Percentiles rank a stretch among this genome's conserved stretches.
Evolutionary conservation across 192 early-diverging fungal species (phyloP).

Genomic region (Umbelopsis ramanniana): DNA sequence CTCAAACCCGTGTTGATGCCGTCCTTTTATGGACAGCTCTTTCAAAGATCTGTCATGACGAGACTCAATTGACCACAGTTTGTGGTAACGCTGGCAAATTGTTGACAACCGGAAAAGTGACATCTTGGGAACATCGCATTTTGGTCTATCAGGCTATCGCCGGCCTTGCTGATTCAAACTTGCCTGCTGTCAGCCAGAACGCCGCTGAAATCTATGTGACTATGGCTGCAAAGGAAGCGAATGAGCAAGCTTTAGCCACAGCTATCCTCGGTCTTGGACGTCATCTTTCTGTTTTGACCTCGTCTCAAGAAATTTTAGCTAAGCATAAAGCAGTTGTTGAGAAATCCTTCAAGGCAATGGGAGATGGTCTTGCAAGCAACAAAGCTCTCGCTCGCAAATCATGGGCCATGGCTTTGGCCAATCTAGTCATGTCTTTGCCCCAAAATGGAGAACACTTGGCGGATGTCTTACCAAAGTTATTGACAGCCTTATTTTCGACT

Average conservation of each 20-base stretch:
- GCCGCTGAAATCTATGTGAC: constrained; percentile 65
- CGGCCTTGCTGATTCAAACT: constrained; percentile 36
- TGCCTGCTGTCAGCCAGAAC: constrained; percentile 48
- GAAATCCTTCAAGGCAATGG: constrained; percentile 51
- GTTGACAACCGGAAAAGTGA: constrained; percentile 57
- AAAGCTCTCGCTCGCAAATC: constrained; percentile 65
- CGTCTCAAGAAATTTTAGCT: constrained; percentile 41
- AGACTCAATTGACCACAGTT: constrained; percentile 59
- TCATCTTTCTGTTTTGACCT: constrained; percentile 57
- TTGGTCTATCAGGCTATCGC: constrained; percentile 62
- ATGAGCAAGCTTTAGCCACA: constrained; percentile 66
- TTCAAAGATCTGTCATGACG: constrained; percentile 47
- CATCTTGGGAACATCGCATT: constrained; percentile 71
- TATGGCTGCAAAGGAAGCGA: constrained; percentile 79
- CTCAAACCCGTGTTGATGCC: constrained; percentile 58
- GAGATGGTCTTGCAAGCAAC: constrained; percentile 62
- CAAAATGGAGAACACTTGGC: constrained; percentile 22
- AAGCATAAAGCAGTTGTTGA: constrained; percentile 39
- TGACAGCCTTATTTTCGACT: constrained; percentile 51
- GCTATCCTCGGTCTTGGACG: constrained; percentile 63
- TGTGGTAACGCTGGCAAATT: constrained; percentile 64
- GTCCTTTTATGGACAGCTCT: constrained; percentile 65
- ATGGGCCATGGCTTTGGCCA: constrained; percentile 66
- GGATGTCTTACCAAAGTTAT: constrained; percentile 40
- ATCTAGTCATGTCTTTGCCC: constrained; percentile 55